Evolutionary conservation across 805 yeast genomes (phyloP), one percentile per base, ranked within the genome.

Genomic region (Saturnispora zaruensis): DNA sequence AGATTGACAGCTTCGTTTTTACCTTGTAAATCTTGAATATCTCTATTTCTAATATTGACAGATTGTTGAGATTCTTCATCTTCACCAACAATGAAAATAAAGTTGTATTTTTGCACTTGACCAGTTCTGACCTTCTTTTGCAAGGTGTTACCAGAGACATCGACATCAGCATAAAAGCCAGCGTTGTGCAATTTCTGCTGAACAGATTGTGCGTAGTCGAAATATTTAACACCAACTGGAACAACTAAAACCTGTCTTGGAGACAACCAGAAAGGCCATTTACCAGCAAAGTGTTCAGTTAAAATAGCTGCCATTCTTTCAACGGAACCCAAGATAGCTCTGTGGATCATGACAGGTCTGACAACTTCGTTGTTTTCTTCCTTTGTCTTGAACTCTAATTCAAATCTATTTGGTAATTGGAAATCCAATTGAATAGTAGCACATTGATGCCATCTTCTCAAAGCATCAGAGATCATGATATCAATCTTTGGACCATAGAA

Each of bases 191-290:
- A 73, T 57, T 69, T 68, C 63, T 84, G 79, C 62, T 82, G 81
- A 57, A 93, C 85, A 59, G 79, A 73, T 68, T 84, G 82, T 41
- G 98, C 99, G 65, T 93, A 93, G 57, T 83, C 96, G 63, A 76
- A 81, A 75, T 84, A 91, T 69, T 87, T 88, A 56, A 86, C 95
- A 64, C 96, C 97, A 60, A 93, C 97, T 59, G 99, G 99, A 28
- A 93, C 93, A 62, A 93, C 95, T 61, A 91, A 75, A 51, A 91
- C 79, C 74, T 93, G 99, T 75, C 99, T 85, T 64, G 99, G 99
- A n/a, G 98, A 90, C 66, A 93, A 77, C 99, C 99, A 93, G 78
- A 93, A 87, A 64, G 99, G 99, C 99, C 99, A 93, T 69, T 89
- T 93, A 64, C 99, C 99, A 66, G 90, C 96, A 72, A 77, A 93